Evolutionary conservation across 495 filamentous ascomycete genomes (phyloP), one percentile per base, ranked within the genome.

Genomic region (Penicillium coprophilum): DNA sequence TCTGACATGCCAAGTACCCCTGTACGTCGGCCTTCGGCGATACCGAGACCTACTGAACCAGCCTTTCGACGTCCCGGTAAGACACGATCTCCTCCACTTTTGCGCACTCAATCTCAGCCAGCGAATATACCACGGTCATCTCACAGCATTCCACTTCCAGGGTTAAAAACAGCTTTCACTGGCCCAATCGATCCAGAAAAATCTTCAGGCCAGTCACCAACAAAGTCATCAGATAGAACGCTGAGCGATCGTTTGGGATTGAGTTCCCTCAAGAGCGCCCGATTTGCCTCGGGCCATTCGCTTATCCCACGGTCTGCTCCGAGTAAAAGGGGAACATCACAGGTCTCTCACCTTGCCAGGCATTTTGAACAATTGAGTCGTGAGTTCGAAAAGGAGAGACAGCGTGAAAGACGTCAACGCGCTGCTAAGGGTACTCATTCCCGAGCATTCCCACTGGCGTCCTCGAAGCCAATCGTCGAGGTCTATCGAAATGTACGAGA

Each of bases 341-440:
- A 87, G 48, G 95, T 99, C 1, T 92, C 90, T 6, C 90, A 83
- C 6, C 80, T 97, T 30, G 91, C 95, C 13, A 91, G 90, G 64
- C 95, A 97, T 69, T 97, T 97, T 64, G 95, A 99, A 68, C 92
- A 97, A 65, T 72, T 99, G 32, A 96, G 91, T 55, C 87, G 92
- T 6, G 95, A 99, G 61, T 97, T 98, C 60, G 92, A 99, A 64
- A 95, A 92, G 66, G 93, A 97, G 75, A 80, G 95, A 36, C 81
- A 92, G 46, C 88, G 87, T 54, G 92, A 99, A 64, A 83, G 87
- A 65, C 85, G 85, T 46, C 87, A 92, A 63, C 81, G 90, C 55
- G 88, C 88, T 41, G 88, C 89, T n/a, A 90, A 86, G 61, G 87
- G 85, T 64, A 84, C 85, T 15, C 87, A 90, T 64, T 85, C 89